These are phyloP conservation scores for Annulohypoxylon bovei DNA, from an alignment of 495 filamentous ascomycete genomes.

Conservation along the genomic window DNA sequence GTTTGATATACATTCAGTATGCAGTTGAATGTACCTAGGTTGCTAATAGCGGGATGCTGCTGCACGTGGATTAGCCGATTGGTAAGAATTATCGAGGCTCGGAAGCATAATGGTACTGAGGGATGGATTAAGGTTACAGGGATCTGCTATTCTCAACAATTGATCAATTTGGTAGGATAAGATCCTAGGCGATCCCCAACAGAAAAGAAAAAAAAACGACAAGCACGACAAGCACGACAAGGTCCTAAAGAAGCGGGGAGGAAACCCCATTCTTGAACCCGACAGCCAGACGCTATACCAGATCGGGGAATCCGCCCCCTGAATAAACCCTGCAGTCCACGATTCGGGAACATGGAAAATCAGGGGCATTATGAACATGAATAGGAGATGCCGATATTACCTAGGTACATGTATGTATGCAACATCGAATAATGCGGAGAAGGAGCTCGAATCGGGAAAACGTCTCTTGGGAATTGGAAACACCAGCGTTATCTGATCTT, in stretches of 20 bases:
- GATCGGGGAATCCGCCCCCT: conserved; percentile 29
- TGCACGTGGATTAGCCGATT: conserved; percentile 36
- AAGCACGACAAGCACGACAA: background rate
- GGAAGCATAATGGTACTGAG: background rate
- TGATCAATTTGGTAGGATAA: conserved; percentile 38
- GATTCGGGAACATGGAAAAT: conserved; percentile 25
- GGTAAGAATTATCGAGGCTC: conserved; percentile 24
- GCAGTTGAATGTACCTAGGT: background rate
- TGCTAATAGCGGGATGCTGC: background rate
- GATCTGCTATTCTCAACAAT: conserved; percentile 41
- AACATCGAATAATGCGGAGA: conserved; percentile 1
- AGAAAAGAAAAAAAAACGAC: conserved; percentile 32
- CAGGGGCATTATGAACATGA: conserved; percentile 15
- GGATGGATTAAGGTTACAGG: conserved; percentile 21
- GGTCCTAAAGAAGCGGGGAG: conserved; percentile 22
- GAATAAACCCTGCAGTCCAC: conserved; percentile 17
- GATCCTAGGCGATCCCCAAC: conserved; percentile 41
- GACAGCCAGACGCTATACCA: conserved; percentile 1
- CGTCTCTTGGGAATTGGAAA: background rate
- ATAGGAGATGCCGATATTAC: background rate
- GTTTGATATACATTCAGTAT: too few species aligned
- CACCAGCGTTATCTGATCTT: background rate
- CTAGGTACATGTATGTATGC: conserved; percentile 5
- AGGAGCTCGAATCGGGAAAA: background rate
- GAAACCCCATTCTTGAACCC: conserved; percentile 14